Conservation (phyloP, 345 rosid genomes). For the Pugionium dolabratum region DNA sequence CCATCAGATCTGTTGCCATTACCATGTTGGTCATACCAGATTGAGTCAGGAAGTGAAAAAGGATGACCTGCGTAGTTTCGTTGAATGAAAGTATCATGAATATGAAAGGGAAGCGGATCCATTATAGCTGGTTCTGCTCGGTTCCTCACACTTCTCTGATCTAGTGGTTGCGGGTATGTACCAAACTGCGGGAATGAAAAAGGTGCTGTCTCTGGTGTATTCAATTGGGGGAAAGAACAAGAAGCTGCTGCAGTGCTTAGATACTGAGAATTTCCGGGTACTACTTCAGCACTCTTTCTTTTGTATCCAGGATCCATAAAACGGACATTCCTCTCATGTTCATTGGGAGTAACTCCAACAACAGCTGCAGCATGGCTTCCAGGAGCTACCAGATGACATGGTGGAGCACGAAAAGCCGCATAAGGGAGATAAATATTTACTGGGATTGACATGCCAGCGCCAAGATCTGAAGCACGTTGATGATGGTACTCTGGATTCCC, state of each 20-base stretch:
- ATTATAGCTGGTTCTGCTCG: slow-evolving; percentile 54
- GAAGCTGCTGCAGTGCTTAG: slow-evolving; percentile 50
- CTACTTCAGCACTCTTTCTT: slow-evolving; percentile 63
- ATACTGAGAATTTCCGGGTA: slow-evolving; percentile 52
- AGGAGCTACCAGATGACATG: slow-evolving; percentile 50
- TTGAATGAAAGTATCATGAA: slow-evolving; percentile 50
- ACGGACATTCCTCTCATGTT: slow-evolving; percentile 51
- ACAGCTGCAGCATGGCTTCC: slow-evolving; percentile 43
- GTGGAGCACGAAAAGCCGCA: slow-evolving; percentile 42
- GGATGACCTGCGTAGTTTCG: slow-evolving; percentile 58
- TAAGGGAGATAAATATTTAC: slow-evolving; percentile 55
- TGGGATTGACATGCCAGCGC: slow-evolving; percentile 50
- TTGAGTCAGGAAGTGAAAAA: slow-evolving; percentile 48
- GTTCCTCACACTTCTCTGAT: slow-evolving; percentile 62
- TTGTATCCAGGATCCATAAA: slow-evolving; percentile 60
- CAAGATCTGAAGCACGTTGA: slow-evolving; percentile 52
- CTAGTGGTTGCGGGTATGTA: slow-evolving; percentile 34
- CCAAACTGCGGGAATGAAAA: slow-evolving; percentile 49
- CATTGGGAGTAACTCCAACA: slow-evolving; percentile 55
- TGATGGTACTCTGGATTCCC: slow-evolving; percentile 52
- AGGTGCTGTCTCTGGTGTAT: slow-evolving; percentile 50
- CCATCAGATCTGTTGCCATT: slow-evolving; percentile 47
- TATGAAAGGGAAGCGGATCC: slow-evolving; percentile 57
- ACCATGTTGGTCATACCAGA: slow-evolving; percentile 55
- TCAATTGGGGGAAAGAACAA: slow-evolving; percentile 40